Evolutionary conservation across 2,329 filamentous ascomycete species (phyloP).

Genomic region (Aspergillus puulaauensis): DNA sequence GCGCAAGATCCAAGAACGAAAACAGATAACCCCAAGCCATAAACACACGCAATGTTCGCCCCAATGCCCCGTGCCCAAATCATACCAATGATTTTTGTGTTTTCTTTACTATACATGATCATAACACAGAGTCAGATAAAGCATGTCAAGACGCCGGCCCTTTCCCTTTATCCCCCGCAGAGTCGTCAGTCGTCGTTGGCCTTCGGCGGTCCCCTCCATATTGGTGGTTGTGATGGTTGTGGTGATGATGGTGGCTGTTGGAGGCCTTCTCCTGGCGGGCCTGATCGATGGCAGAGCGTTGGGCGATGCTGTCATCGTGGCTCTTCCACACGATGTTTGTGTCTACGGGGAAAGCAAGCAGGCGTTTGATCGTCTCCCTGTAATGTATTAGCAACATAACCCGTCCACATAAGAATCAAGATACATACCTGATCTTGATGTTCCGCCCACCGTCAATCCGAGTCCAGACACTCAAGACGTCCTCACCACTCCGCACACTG

Average conservation of each 20-base stretch:
- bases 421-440: slow-evolving; percentile 82
- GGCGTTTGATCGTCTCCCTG: slow-evolving; percentile 90
- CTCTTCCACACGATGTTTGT: slow-evolving; percentile 94
- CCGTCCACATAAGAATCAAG: neutral
- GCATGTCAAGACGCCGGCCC: slow-evolving; percentile 32
- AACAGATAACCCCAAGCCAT: slow-evolving; percentile 26
- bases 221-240: slow-evolving; percentile 32
- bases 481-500: slow-evolving; percentile 91
- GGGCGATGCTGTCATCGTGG: slow-evolving; percentile 92
- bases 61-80: slow-evolving; percentile 41
- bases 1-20: slow-evolving; percentile 20
- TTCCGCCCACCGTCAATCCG: slow-evolving; percentile 89
- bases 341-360: slow-evolving; percentile 80
- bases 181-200: slow-evolving; percentile 43
- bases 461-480: slow-evolving; percentile 97
- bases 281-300: slow-evolving; percentile 86
- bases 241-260: slow-evolving; percentile 33
- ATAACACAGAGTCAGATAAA: slow-evolving; percentile 25
- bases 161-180: slow-evolving; percentile 43
- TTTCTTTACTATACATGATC: slow-evolving; percentile 41
- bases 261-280: slow-evolving; percentile 78
- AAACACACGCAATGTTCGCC: slow-evolving; percentile 41
- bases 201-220: slow-evolving; percentile 43
- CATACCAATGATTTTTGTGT: slow-evolving; percentile 35
- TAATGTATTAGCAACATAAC: slow-evolving; percentile 6